phyloP scores from a whole-genome alignment of 2,329 filamentous ascomycete species.

The Aspergillus puulaauensis region DNA sequence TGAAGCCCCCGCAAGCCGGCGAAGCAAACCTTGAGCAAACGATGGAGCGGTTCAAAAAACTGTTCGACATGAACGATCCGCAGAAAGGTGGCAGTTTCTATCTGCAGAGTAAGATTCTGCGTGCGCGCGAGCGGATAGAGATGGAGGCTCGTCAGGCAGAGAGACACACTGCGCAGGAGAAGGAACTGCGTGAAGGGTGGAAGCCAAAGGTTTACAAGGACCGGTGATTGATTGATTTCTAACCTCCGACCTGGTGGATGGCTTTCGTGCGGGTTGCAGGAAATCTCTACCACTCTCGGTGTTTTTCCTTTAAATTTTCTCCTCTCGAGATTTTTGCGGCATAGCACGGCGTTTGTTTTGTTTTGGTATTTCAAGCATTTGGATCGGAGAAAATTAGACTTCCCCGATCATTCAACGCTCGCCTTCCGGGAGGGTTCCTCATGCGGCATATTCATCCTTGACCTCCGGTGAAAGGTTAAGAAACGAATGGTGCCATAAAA shows the following conservation, averaged over 20 bases:
- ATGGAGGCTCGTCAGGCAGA: conserved; percentile 73
- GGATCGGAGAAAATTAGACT: conserved; percentile 23
- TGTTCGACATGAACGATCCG: conserved; percentile 94
- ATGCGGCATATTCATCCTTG: neutral
- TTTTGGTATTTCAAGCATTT: conserved; percentile 25
- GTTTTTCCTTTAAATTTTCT: conserved; percentile 5
- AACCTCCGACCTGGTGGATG: neutral
- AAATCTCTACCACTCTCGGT: neutral
- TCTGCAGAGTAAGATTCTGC: conserved; percentile 91
- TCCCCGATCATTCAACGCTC: neutral
- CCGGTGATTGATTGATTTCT: conserved; percentile 47
- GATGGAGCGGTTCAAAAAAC: conserved; percentile 83
- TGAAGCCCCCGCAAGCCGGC: conserved; percentile 79
- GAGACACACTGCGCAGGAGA: conserved; percentile 70
- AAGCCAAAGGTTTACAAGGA: conserved; percentile 96
- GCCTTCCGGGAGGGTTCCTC: neutral
- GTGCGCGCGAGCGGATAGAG: conserved; percentile 90
- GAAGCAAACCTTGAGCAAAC: conserved; percentile 76
- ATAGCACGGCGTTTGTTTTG: conserved; percentile 41
- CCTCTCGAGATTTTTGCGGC: conserved; percentile 28
- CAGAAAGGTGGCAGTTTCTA: conserved; percentile 97
- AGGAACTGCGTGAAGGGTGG: conserved; percentile 80
- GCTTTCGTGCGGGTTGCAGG: neutral
- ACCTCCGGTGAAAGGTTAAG: neutral
- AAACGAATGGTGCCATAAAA: neutral